A percentile compares a stretch with the other conserved stretches of the same genome.
These are phyloP conservation scores for Fusarium illudens DNA, from an alignment of 2,329 filamentous ascomycete genomes.

Conservation along the genomic window DNA sequence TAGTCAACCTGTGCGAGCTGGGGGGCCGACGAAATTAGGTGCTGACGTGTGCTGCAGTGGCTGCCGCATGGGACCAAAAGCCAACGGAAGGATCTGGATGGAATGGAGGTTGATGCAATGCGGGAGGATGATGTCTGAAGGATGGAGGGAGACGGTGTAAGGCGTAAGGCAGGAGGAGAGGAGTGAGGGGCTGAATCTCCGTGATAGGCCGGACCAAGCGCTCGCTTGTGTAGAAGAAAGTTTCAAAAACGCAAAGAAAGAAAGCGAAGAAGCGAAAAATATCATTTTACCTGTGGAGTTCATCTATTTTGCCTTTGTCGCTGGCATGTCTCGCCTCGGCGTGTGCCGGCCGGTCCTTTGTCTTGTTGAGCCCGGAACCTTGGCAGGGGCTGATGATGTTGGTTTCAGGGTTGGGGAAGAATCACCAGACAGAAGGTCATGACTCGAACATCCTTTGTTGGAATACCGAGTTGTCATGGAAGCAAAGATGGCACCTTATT, in stretches of 20 bases:
- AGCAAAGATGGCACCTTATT: not conserved
- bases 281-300: not conserved
- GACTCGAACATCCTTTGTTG: slow-evolving; percentile 2
- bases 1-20: not conserved
- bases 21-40: slow-evolving; percentile 33
- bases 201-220: not conserved
- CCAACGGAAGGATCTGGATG: not conserved
- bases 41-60: slow-evolving; percentile 35
- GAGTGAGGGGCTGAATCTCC: not conserved
- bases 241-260: slow-evolving; percentile 2
- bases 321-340: not conserved
- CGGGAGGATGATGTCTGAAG: slow-evolving; percentile 1
- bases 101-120: slow-evolving; percentile 23
- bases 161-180: slow-evolving; percentile 1
- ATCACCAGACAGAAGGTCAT: slow-evolving; percentile 9
- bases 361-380: not conserved
- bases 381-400: not conserved
- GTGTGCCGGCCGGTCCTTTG: not conserved
- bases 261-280: not conserved
- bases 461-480: not conserved
- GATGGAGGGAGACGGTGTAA: slow-evolving; percentile 18
- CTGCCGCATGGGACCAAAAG: not conserved
- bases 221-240: slow-evolving; percentile 1
- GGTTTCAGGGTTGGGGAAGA: slow-evolving; percentile 1
- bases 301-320: not conserved